phyloP scores from a whole-genome alignment of 164 flowering plant species.

The Santalum album region DNA sequence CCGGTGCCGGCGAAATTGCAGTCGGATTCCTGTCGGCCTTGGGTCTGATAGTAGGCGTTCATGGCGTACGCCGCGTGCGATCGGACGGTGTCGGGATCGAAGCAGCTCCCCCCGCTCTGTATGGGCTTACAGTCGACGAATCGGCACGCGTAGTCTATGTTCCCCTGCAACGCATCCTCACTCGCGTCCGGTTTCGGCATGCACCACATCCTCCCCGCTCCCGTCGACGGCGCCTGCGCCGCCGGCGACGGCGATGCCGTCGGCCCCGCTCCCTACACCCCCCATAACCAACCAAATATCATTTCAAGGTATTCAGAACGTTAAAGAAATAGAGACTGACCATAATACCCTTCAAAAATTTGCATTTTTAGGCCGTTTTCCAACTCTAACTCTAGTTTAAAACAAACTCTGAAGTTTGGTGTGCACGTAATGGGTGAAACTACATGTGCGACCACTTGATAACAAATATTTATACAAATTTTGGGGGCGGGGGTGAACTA shows the following conservation, averaged over 20 bases:
- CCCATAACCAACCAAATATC: background rate
- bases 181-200: constrained; percentile 29
- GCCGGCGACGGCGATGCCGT: background rate
- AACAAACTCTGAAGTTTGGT: too few relatives aligned
- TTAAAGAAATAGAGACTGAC: too few relatives aligned
- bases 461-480: too few relatives aligned
- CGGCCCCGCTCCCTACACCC: background rate
- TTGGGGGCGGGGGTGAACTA: too few relatives aligned
- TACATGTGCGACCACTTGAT: too few relatives aligned
- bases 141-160: constrained; percentile 35
- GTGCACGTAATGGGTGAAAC: too few relatives aligned
- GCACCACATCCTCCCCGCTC: constrained; percentile 27
- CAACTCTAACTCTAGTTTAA: too few relatives aligned
- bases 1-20: constrained; percentile 34
- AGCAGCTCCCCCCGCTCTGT: constrained; percentile 32
- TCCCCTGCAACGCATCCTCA: constrained; percentile 25
- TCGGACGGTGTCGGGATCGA: constrained; percentile 24
- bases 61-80: constrained; percentile 34
- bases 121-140: constrained; percentile 37
- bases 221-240: constrained; percentile 3
- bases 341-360: too few relatives aligned
- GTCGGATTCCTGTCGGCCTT: constrained; percentile 17
- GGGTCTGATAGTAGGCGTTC: constrained; percentile 31
- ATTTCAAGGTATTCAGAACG: background rate
- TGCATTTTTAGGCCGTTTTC: too few relatives aligned